These are phyloP conservation scores for Hypoxylon sp. DNA, from an alignment of 2,329 filamentous ascomycete species.

Conservation along the genomic window DNA sequence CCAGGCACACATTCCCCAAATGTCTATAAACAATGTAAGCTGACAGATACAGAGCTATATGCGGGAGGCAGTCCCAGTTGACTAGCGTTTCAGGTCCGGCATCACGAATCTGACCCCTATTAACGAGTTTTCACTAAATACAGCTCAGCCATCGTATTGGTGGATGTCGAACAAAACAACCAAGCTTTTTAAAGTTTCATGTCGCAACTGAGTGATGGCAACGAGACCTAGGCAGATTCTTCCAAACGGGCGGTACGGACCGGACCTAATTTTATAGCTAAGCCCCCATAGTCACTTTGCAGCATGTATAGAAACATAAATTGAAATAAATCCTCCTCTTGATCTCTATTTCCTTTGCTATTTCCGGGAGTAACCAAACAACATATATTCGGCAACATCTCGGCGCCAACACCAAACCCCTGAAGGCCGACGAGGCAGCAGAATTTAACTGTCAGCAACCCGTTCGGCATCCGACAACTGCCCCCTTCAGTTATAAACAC, in stretches of 20 bases:
- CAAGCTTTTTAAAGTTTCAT: background rate
- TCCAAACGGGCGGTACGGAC: conserved; percentile 1
- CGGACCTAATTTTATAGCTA: background rate
- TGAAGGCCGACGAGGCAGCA: background rate
- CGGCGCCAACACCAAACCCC: background rate
- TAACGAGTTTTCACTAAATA: background rate
- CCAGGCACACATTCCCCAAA: background rate
- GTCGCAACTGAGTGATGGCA: background rate
- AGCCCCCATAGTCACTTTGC: background rate
- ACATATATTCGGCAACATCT: background rate
- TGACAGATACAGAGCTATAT: conserved; percentile 9
- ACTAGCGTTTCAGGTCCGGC: conserved; percentile 4
- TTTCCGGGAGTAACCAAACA: background rate
- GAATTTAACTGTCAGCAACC: background rate
- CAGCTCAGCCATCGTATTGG: background rate
- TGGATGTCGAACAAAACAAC: background rate
- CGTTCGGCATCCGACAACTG: background rate
- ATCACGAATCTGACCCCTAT: background rate
- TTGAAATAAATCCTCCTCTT: background rate
- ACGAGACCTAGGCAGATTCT: conserved; percentile 13
- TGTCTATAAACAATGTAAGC: background rate
- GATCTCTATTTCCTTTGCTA: background rate
- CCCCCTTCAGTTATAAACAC: background rate
- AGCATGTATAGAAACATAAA: background rate
- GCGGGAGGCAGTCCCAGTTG: conserved; percentile 1